phyloP scores from a whole-genome alignment of 23 red algal species.

The Gracilariopsis chorda region DNA sequence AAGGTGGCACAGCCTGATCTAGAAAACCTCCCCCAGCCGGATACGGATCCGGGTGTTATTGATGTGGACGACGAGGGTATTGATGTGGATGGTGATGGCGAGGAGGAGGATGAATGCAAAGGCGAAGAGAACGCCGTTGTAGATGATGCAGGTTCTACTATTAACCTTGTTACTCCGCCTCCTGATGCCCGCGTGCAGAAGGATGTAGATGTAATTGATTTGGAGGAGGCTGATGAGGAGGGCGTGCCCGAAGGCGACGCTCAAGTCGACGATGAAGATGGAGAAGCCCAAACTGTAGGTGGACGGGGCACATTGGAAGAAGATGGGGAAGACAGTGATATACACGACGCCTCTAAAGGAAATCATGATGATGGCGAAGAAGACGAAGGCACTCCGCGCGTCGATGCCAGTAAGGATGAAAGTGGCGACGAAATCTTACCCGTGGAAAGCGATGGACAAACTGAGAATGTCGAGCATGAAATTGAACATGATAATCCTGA shows the following conservation, averaged over 20 bases:
- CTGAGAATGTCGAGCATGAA: not conserved
- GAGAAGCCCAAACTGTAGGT: not conserved
- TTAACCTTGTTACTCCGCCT: not conserved
- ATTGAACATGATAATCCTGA: no score
- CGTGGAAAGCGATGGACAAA: not conserved
- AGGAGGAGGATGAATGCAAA: not conserved
- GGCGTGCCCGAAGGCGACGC: not conserved
- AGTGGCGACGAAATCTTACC: not conserved
- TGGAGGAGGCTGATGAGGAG: conserved; percentile 1
- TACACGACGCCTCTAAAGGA: not conserved
- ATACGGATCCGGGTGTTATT: conserved; percentile 10
- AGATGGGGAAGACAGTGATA: not conserved
- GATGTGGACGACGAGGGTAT: conserved; percentile 4
- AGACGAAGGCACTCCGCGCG: not conserved
- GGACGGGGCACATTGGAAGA: not conserved
- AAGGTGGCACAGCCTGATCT: not conserved
- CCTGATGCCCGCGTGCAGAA: not conserved
- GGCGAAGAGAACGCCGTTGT: not conserved
- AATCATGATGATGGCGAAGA: not conserved
- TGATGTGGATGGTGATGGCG: not conserved
- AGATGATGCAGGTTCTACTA: not conserved
- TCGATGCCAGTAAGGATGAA: not conserved
- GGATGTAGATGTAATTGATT: conserved; percentile 8
- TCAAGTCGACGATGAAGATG: not conserved
- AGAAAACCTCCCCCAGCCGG: not conserved